These are phyloP conservation scores for Cladorrhinum samala DNA, from an alignment of 495 filamentous ascomycete species.

Conservation along the genomic window DNA sequence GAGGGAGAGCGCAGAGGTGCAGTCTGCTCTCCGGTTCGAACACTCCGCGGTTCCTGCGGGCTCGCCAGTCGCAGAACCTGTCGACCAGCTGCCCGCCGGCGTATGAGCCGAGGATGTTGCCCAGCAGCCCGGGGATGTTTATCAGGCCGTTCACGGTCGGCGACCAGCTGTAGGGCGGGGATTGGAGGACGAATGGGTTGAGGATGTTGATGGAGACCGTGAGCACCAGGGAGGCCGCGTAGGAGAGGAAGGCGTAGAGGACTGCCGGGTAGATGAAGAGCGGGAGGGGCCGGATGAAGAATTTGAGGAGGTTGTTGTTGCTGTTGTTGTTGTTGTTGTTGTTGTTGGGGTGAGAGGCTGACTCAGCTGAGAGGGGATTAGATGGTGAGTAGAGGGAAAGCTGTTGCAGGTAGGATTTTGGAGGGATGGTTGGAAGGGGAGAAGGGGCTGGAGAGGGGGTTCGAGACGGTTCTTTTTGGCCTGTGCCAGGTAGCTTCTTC, in stretches of 20 bases:
- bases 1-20: slow-evolving; percentile 38
- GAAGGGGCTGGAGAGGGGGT: background rate
- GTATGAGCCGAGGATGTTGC: slow-evolving; percentile 38
- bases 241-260: slow-evolving; percentile 36
- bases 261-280: slow-evolving; percentile 38
- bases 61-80: slow-evolving; percentile 39
- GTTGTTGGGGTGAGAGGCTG: too few relatives aligned
- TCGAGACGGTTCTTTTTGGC: background rate
- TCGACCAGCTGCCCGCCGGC: slow-evolving; percentile 42
- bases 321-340: too few relatives aligned
- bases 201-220: slow-evolving; percentile 58
- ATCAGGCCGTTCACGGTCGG: slow-evolving; percentile 52
- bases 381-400: background rate
- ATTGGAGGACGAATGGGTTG: slow-evolving; percentile 58
- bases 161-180: slow-evolving; percentile 57
- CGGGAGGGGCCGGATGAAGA: slow-evolving; percentile 33
- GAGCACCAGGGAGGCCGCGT: slow-evolving; percentile 45
- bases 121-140: slow-evolving; percentile 43
- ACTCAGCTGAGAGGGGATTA: too few relatives aligned
- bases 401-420: background rate
- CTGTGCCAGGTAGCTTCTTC: too few relatives aligned
- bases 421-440: background rate
- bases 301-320: slow-evolving; percentile 19
- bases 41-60: slow-evolving; percentile 41
- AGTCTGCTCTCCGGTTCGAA: slow-evolving; percentile 53